These are phyloP conservation scores for Craspedostauros australis DNA, from an alignment of 108 stramenopile species.

Conservation along the genomic window DNA sequence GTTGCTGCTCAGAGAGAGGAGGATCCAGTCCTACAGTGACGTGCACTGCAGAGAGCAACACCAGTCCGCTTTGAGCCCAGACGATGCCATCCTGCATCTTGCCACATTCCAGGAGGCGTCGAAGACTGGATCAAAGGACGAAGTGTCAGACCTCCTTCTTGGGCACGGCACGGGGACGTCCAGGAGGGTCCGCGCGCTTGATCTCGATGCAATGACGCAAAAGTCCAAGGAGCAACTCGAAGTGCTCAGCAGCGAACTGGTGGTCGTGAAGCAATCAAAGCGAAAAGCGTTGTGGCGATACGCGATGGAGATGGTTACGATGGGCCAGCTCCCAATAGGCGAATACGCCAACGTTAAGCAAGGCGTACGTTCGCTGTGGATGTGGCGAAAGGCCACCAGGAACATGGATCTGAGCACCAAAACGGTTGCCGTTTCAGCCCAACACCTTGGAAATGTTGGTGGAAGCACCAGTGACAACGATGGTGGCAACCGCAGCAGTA, in stretches of 20 bases:
- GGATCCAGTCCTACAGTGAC: too few relatives aligned
- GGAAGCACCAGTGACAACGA: too few relatives aligned
- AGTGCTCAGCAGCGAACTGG: conserved; percentile 1
- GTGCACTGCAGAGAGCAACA: too few relatives aligned
- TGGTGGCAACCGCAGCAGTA: neutral
- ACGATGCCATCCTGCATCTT: conserved; percentile 28
- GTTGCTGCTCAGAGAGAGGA: too few relatives aligned
- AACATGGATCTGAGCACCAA: neutral
- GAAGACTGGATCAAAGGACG: conserved; percentile 5
- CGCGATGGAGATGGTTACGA: conserved; percentile 42
- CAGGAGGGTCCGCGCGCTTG: conserved; percentile 28
- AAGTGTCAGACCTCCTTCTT: conserved; percentile 26
- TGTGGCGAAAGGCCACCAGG: neutral
- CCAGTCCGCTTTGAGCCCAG: too few relatives aligned
- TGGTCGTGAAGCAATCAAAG: too few relatives aligned
- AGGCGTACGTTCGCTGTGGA: too few relatives aligned
- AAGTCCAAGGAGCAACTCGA: conserved; percentile 15
- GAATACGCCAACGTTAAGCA: too few relatives aligned
- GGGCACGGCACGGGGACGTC: conserved; percentile 26
- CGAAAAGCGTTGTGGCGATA: conserved; percentile 35
- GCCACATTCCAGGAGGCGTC: conserved; percentile 17
- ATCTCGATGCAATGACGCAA: too few relatives aligned
- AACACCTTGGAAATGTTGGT: neutral
- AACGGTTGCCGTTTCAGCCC: neutral
- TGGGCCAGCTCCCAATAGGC: conserved; percentile 11